phyloP scores from a whole-genome alignment of 1,284 basidiomycete species.

The Heimioporus punctisporus region DNA sequence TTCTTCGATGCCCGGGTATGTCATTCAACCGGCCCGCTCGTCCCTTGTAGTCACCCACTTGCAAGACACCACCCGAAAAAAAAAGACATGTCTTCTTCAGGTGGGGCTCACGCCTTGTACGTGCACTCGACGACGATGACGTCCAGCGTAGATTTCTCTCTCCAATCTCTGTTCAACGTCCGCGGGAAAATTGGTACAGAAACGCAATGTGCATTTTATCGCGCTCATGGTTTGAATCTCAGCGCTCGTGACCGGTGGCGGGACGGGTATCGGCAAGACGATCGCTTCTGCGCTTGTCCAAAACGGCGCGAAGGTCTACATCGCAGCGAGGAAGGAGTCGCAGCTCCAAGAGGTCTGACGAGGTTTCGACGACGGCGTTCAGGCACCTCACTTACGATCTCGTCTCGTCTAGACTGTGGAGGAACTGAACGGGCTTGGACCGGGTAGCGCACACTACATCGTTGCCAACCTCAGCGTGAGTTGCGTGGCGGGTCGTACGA shows the following conservation, averaged over 20 bases:
- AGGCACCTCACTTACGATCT: background rate
- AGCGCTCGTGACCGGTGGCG: conserved; percentile 84
- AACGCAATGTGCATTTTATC: too few species aligned
- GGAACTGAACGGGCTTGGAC: conserved; percentile 58
- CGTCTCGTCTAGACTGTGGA: conserved; percentile 47
- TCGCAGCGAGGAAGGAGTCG: conserved; percentile 81
- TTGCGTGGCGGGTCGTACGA: background rate
- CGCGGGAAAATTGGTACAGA: conserved; percentile 69
- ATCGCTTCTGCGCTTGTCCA: conserved; percentile 81
- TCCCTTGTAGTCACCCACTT: too few species aligned
- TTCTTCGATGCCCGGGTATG: too few species aligned
- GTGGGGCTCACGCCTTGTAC: background rate
- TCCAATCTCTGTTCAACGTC: conserved; percentile 70
- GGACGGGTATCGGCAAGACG: conserved; percentile 80
- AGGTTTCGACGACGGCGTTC: too few species aligned
- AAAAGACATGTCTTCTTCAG: conserved; percentile 14
- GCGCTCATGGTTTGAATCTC: background rate
- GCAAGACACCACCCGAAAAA: too few species aligned
- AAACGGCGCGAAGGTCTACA: conserved; percentile 86
- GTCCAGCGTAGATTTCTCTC: conserved; percentile 49
- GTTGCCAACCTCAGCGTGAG: conserved; percentile 71
- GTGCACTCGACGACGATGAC: background rate
- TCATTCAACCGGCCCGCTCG: too few species aligned
- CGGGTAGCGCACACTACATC: conserved; percentile 69
- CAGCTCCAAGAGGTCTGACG: conserved; percentile 71